phyloP scores from a whole-genome alignment of 345 rosid species.

The Aquilaria yunnanensis region DNA sequence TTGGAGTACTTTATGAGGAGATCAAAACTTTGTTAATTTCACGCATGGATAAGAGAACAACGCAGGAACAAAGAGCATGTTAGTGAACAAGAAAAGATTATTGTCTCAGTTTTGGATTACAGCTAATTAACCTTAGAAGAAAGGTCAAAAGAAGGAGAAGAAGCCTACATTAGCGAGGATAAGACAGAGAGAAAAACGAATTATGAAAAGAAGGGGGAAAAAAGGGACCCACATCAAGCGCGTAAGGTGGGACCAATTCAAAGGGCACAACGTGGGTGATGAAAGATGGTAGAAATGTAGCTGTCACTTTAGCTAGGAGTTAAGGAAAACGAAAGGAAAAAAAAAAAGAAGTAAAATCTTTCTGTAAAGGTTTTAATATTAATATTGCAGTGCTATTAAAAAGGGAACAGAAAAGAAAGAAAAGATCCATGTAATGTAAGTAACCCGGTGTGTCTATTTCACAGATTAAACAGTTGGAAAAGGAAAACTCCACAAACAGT shows the following conservation, averaged over 20 bases:
- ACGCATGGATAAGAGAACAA: constrained; percentile 4
- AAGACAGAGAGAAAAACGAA: not conserved
- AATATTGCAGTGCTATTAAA: no score
- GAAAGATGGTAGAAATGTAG: constrained; percentile 6
- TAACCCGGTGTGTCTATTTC: no score
- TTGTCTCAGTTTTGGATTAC: constrained; percentile 32
- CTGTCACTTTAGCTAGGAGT: no score
- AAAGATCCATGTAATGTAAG: no score
- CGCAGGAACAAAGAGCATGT: constrained; percentile 6
- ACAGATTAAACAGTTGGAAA: no score
- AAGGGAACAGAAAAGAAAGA: no score
- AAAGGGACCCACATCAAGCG: constrained; percentile 21
- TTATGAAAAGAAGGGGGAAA: not conserved
- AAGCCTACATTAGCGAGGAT: not conserved
- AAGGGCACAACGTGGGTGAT: constrained; percentile 22
- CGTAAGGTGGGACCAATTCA: constrained; percentile 32
- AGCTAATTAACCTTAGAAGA: constrained; percentile 27
- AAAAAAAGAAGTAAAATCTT: no score
- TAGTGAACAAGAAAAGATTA: not conserved
- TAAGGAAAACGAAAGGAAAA: no score
- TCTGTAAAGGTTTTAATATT: no score
- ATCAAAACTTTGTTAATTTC: not conserved
- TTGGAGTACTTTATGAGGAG: no score
- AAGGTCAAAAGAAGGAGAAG: constrained; percentile 3
- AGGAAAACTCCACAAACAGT: no score